These are phyloP conservation scores for Leccinum subtestaceum DNA, from an alignment of 768 basidiomycete genomes.

Conservation along the genomic window DNA sequence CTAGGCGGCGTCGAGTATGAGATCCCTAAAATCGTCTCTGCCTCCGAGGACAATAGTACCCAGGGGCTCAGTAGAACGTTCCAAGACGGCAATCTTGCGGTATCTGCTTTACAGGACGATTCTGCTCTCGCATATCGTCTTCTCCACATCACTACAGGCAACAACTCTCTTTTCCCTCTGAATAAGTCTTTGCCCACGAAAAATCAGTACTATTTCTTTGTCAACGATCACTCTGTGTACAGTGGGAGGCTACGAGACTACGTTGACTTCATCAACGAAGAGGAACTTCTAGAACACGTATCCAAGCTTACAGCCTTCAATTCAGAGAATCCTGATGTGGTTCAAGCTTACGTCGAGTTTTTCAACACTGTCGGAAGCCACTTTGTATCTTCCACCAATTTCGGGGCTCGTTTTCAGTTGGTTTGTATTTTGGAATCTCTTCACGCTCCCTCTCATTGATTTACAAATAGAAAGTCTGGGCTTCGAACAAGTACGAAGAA, in stretches of 20 bases:
- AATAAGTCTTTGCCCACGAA: constrained; percentile 3
- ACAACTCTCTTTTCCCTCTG: constrained; percentile 4
- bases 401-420: constrained; percentile 6
- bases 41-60: not conserved
- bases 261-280: constrained; percentile 5
- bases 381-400: not conserved
- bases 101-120: not conserved
- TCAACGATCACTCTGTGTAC: not conserved
- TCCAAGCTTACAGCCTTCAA: constrained; percentile 2
- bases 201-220: constrained; percentile 6
- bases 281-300: constrained; percentile 4
- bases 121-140: constrained; percentile 5
- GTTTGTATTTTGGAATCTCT: not conserved
- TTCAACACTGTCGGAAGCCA: constrained; percentile 9
- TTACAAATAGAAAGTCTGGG: constrained; percentile 5
- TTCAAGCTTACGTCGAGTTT: constrained; percentile 5
- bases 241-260: constrained; percentile 3
- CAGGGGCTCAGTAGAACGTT: not conserved
- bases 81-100: not conserved
- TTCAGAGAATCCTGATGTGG: not conserved
- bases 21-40: constrained; percentile 2
- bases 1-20: constrained; percentile 3
- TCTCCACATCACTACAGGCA: constrained; percentile 1
- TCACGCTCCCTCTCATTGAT: not conserved
- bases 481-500: constrained; percentile 7